Percentiles rank a stretch among this genome's conserved stretches.
Conservation (phyloP, 2,329 filamentous ascomycete genomes). For the Aureobasidium zeae region DNA sequence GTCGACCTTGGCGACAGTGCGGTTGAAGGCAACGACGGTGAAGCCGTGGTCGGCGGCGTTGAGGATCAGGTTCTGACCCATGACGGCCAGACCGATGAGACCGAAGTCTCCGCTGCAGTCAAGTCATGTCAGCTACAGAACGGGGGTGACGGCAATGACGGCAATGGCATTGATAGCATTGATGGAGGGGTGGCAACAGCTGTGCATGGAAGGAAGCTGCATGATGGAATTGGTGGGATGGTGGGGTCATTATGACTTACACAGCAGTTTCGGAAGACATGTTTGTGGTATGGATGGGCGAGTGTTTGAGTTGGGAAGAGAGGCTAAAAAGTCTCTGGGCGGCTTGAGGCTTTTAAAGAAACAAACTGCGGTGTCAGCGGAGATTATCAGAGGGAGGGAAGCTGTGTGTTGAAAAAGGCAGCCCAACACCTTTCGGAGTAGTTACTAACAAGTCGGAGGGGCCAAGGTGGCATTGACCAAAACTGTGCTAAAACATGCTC, state of each 20-base stretch:
- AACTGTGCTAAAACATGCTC: conserved; percentile 15
- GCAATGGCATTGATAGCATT: not conserved
- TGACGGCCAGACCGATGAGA: conserved; percentile 45
- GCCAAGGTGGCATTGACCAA: conserved; percentile 17
- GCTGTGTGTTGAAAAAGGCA: conserved; percentile 16
- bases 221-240: conserved; percentile 16
- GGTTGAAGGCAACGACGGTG: conserved; percentile 97
- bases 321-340: conserved; percentile 19
- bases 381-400: conserved; percentile 13
- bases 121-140: conserved; percentile 11
- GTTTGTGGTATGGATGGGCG: conserved; percentile 19
- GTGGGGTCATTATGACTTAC: conserved; percentile 20
- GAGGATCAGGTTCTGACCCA: conserved; percentile 48
- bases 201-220: not conserved
- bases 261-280: conserved; percentile 25
- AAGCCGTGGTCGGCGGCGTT: conserved; percentile 57
- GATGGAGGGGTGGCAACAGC: not conserved
- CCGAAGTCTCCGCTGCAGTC: conserved; percentile 42
- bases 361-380: conserved; percentile 11
- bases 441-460: conserved; percentile 14
- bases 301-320: conserved; percentile 19
- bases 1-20: conserved; percentile 97
- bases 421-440: conserved; percentile 16
- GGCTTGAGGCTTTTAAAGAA: conserved; percentile 17
- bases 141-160: not conserved